Conservation (phyloP, 768 basidiomycete species). For the Lactarius sp. region DNA sequence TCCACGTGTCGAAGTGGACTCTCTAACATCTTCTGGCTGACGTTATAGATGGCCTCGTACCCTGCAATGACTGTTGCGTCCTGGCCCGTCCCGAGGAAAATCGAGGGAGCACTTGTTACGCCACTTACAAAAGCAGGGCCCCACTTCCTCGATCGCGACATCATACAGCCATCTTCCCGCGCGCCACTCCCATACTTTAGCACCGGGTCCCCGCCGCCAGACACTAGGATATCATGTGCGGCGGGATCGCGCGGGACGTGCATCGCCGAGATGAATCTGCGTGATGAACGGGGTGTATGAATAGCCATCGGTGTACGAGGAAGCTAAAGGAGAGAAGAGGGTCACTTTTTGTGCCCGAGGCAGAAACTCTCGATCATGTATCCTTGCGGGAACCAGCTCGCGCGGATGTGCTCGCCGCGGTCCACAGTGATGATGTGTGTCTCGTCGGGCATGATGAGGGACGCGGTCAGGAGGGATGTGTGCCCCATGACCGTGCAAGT, state of each 20-base stretch:
- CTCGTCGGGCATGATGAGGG: conserved; percentile 62
- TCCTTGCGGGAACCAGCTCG: conserved; percentile 86
- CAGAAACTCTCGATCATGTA: conserved; percentile 84
- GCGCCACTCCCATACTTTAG: conserved; percentile 77
- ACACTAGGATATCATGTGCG: conserved; percentile 46
- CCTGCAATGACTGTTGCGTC: too few species aligned
- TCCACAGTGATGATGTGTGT: conserved; percentile 84
- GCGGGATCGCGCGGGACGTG: conserved; percentile 52
- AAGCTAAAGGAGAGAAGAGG: background rate
- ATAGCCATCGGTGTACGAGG: background rate
- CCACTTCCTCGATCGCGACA: conserved; percentile 42
- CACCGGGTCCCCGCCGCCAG: conserved; percentile 81
- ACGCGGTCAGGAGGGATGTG: conserved; percentile 74
- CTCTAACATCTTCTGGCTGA: too few species aligned
- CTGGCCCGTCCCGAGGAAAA: too few species aligned
- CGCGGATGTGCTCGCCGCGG: conserved; percentile 90
- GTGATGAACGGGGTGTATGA: background rate
- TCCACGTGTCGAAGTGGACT: too few species aligned
- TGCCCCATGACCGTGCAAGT: conserved; percentile 54
- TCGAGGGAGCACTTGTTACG: too few species aligned
- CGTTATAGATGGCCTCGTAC: too few species aligned
- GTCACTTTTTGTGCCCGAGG: conserved; percentile 76
- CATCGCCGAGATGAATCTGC: conserved; percentile 79
- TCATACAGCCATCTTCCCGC: conserved; percentile 50
- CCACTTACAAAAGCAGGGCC: conserved; percentile 18